Base-by-base conservation (phyloP, 805 yeast genomes). In the Candida easanensis region DNA sequence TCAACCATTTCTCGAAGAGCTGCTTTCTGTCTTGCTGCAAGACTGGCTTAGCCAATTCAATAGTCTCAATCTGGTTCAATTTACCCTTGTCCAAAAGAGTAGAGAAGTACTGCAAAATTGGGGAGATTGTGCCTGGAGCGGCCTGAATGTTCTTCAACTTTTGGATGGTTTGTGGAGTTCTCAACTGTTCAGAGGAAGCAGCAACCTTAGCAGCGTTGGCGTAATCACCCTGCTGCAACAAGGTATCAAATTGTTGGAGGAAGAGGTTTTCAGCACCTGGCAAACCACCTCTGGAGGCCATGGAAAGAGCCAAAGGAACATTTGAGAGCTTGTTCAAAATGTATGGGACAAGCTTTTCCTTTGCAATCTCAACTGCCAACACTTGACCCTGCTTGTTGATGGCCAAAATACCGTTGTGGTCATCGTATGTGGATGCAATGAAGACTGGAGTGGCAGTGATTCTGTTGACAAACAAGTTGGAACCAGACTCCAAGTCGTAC, bases 251-350 rank as follows among this genome's bases (percentile, higher is more conserved):
- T 68, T 91, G 98, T 68, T 89, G 96, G 46, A 76, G 70, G 67
- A 93, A 90, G 50, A 93, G 74, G 58, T 81, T 82, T 64, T 93
- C 99, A 38, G 98, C 99, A 53, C 99, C 99, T 33, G 96, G 93
- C 59, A 93, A 79, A 2, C 96, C 96, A 60, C 97, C 97, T 66
- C 98, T 85, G 4, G 96, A 79, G 21, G 98, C 95, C 51, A 93
- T 77, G 10, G 88, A 74, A 48, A 93, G 73, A 3, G 97, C 99
- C 57, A 93, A 73, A 18, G 84, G 76, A 25, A 91, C 88, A 61
- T 93, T 91, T 41, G 91, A 82, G 49, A 93, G 75, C 63, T 87
- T 88, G 58, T 83, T 82, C 62, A 93, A 74, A 39, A 93, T 82
- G 64, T 95, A 95, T 40, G 96, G 95, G 49, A 93, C 83, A 53